Evolutionary conservation across 495 filamentous ascomycete species (phyloP).

Genomic region (Neurospora sp.): DNA sequence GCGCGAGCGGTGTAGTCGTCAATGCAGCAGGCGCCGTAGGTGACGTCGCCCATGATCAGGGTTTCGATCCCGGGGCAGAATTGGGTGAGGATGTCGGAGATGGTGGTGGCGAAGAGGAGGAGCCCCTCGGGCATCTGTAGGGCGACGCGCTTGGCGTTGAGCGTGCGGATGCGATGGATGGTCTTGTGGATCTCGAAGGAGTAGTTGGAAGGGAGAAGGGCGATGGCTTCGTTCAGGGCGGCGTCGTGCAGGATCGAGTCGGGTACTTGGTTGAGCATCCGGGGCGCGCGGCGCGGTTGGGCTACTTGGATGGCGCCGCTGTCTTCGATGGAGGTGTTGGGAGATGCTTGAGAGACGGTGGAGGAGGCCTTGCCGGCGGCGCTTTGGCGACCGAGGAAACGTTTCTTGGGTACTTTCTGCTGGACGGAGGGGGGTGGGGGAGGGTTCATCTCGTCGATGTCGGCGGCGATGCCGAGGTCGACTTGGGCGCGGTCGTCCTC

Average conservation of each 20-base stretch:
- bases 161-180: slow-evolving; percentile 80
- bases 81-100: slow-evolving; percentile 89
- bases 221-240: slow-evolving; percentile 81
- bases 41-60: slow-evolving; percentile 98
- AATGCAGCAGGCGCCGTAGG: slow-evolving; percentile 97
- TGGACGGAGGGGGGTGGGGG: slow-evolving; percentile 7
- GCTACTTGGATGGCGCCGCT: slow-evolving; percentile 52
- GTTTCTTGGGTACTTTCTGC: slow-evolving; percentile 56
- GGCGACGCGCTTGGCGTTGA: slow-evolving; percentile 66
- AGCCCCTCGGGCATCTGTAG: slow-evolving; percentile 96
- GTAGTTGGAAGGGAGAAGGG: slow-evolving; percentile 84
- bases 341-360: background rate
- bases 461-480: slow-evolving; percentile 44
- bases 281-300: slow-evolving; percentile 55
- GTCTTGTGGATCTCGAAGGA: slow-evolving; percentile 98
- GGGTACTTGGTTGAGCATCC: slow-evolving; percentile 83
- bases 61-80: slow-evolving; percentile 90
- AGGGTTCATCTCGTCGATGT: slow-evolving; percentile 37
- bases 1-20: slow-evolving; percentile 96
- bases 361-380: slow-evolving; percentile 36
- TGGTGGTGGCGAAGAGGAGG: slow-evolving; percentile 91
- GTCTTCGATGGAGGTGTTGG: slow-evolving; percentile 45
- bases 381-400: slow-evolving; percentile 63
- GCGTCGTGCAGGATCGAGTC: slow-evolving; percentile 74
- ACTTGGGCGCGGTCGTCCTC: slow-evolving; percentile 42